Conservation (phyloP, 2,329 filamentous ascomycete genomes). For the Raffaelea ambrosiae region DNA sequence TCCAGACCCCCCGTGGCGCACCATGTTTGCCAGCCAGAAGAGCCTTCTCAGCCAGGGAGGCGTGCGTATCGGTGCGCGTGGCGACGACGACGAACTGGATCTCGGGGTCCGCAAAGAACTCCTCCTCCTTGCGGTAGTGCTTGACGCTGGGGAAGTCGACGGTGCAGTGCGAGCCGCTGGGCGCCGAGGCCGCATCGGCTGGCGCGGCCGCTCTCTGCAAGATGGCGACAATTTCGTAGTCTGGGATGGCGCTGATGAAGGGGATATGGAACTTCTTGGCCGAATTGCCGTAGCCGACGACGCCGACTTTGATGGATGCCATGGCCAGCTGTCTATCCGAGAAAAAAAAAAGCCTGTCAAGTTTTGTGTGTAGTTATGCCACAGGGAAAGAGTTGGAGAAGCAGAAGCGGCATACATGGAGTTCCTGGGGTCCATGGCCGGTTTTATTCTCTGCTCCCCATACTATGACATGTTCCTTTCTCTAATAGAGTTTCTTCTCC, state of each 20-base stretch:
- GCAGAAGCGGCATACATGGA: too few species aligned
- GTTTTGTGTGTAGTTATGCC: too few species aligned
- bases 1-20: not conserved
- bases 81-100: not conserved
- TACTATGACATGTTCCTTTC: too few species aligned
- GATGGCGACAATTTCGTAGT: not conserved
- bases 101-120: not conserved
- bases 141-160: not conserved
- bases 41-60: not conserved
- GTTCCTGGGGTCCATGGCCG: too few species aligned
- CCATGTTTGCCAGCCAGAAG: not conserved
- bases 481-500: too few species aligned
- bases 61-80: not conserved
- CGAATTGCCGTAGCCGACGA: not conserved
- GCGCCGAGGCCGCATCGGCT: not conserved
- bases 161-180: not conserved
- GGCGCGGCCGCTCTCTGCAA: not conserved
- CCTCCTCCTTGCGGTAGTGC: not conserved
- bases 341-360: too few species aligned
- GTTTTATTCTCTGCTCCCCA: too few species aligned
- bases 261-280: not conserved
- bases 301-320: not conserved
- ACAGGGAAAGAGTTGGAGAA: too few species aligned
- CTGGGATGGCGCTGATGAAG: not conserved
- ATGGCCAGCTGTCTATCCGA: too few species aligned